Base-by-base conservation (phyloP, 2,329 filamentous ascomycete genomes). In the Lasiodiplodia citricola region DNA sequence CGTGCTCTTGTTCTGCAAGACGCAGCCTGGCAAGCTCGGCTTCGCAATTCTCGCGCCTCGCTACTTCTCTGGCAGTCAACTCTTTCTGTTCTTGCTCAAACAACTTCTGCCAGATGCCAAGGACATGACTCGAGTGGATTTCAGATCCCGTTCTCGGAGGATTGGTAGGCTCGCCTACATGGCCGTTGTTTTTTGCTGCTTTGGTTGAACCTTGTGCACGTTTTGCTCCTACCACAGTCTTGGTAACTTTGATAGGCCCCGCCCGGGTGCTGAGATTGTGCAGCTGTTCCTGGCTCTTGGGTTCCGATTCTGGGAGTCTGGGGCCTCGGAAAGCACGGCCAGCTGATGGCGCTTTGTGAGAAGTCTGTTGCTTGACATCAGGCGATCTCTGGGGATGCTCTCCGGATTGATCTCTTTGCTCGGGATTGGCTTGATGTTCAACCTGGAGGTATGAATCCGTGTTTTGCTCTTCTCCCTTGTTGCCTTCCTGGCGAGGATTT, bases 101-200 rank as follows among this genome's bases (percentile, higher is more conserved):
- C 28, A 64, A 3, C n/a, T 52, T 51, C 18, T 64, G 60, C 60
- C 60, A 64, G n/a, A 64, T 52, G 3, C n/a, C n/a, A 5, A 64
- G 41, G 8, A 64, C 47, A 13, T 64, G 11, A 2, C 10, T 52
- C 4, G 60, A 64, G 16, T 38, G 31, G 28, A 64, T 38, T 2
- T n/a, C 25, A 6, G 6, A 28, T 25, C n/a, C 38, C 11, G 16
- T 6, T 0, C 21, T 5, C 1, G 25, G 23, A 23, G 16, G 10
- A 8, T 25, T 14, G 1, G 2, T 3, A 16, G n/a, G 31, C 14
- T 37, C 13, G 21, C 8, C 28, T 50, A 44, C 8, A 35, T 4
- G 14, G 4, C 11, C 25, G 14, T 7, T 28, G 5, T 2, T 8
- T 11, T 21, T 25, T 13, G 25, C 8, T 6, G 31, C 0, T 11